Evolutionary conservation across 345 rosid genomes (phyloP), one percentile per base, ranked within the genome.

Genomic region (Sonneratia caseolaris): DNA sequence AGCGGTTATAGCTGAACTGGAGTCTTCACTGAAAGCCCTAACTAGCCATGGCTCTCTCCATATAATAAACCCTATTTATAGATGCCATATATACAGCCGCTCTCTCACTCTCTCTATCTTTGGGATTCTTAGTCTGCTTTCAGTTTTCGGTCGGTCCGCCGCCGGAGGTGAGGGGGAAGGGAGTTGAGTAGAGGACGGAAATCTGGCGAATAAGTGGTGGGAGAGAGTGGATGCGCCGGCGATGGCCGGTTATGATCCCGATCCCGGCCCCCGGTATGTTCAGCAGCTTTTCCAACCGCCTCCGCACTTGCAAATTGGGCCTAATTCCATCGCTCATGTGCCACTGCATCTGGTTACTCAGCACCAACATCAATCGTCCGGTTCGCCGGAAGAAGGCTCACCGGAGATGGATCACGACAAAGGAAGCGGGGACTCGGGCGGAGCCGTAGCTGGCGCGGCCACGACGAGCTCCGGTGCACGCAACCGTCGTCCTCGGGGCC

Each of bases 401-500:
- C 37, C 70, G 36, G 70, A 68, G 36, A 27, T 37, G 9, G 70
- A 68, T 42, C 70, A 43, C 19, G 37, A 48, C 37, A 68, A 48
- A 7, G 36, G 19, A 2, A 35, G 37, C n/a, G 68, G 42, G 0
- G 68, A 69, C 69, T 43, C 68, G 37, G 68, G 48, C 37, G 18
- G 64, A 7, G 59, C 70, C 7, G 66, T 40, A 15, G 35, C 22
- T 47, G 69, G 24, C 10, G 71, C 57, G 66, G 68, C 65, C 32
- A 37, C 43, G 6, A 67, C 53, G 38, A 71, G 73, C 27, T 21
- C 74, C 64, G 76, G 82, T 69, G 55, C 77, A 40, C 47, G 73
- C 10, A 77, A 71, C 14, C 89, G 88, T 72, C 89, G 96, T 32
- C 96, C 91, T 15, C 84, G 96, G 42, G 96, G 96, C 49, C 88